Base-by-base conservation (phyloP, 768 basidiomycete genomes). In the Russula sp. region DNA sequence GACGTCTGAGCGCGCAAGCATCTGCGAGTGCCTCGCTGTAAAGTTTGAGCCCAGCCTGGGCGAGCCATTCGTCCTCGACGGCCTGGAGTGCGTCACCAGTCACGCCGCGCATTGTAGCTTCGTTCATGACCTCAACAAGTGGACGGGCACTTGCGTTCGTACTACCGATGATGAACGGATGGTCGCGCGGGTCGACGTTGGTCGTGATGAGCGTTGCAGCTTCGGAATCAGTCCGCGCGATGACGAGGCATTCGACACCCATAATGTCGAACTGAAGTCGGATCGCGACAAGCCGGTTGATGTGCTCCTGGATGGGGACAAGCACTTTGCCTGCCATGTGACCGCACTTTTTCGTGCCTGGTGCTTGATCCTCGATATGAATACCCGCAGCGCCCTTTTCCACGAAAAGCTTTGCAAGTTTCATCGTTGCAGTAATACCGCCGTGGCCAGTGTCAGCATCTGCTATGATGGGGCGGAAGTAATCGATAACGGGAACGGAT, bases 391-490 rank as follows among this genome's bases (percentile, higher is more conserved):
- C 97, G 67, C 97, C 96, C 71, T 94, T 92, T 78, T 99, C 97
- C 68, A 98, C 94, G 73, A 99, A 98, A 84, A 99, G 87, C 78
- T 99, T 99, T 63, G 97, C 86, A 66, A 99, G 86, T 79, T 98
- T 98, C 93, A 98, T 96, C 66, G 93, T 87, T 20, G 97, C 94
- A n/a, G 95, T 98, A 70, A 98, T 79, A 66, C 96, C 96, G 71
- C 96, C 96, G 73, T 98, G 96, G 6, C 96, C 96, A 26, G 97
- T 98, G 75, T 99, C 97, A 13, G 94, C 97, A 76, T 99, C 97
- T 20, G 97, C 96, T 67, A 99, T 80, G 69, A 99, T 83, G 6
- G 96, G 96, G 26, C 96, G 89, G 67, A 97, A 85, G 75, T 96
- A 96, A 76, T 98, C 95, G 70, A 96, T 78, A 63, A 74, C 74